Percentiles rank a stretch among this genome's conserved stretches.
Conservation (phyloP, 1,284 basidiomycete genomes). For the Tremellales sp. region DNA sequence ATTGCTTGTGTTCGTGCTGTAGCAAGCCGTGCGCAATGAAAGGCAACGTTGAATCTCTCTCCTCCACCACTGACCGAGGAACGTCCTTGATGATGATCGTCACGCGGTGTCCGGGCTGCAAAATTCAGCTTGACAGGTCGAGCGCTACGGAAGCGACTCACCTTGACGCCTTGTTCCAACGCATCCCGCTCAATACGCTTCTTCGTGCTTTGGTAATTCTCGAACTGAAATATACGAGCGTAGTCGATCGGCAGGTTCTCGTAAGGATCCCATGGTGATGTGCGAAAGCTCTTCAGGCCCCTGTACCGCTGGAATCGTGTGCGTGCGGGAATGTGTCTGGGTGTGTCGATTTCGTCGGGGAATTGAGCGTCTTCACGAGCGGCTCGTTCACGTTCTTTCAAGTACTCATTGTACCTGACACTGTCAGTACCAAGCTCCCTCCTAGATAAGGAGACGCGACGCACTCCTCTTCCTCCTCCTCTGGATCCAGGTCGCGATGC, state of each 20-base stretch:
- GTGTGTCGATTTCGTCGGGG: conserved; percentile 98
- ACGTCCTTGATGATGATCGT: conserved; percentile 69
- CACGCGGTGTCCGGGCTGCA: conserved; percentile 73
- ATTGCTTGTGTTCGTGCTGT: conserved; percentile 94
- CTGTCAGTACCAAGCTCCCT: neutral
- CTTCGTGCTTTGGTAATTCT: conserved; percentile 85
- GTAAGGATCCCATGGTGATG: conserved; percentile 95
- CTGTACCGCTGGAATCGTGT: conserved; percentile 90
- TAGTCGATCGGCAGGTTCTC: conserved; percentile 95
- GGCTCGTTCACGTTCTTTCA: conserved; percentile 53
- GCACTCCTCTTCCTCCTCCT: conserved; percentile 79
- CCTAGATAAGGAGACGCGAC: conserved; percentile 33
- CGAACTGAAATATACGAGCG: conserved; percentile 93
- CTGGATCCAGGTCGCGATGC: conserved; percentile 55
- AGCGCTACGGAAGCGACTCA: conserved; percentile 46
- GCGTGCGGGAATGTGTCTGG: conserved; percentile 75
- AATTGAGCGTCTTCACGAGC: conserved; percentile 78
- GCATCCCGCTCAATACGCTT: conserved; percentile 65
- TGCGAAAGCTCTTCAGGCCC: conserved; percentile 86
- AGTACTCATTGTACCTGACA: conserved; percentile 64
- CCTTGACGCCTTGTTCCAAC: conserved; percentile 65
- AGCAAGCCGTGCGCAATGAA: conserved; percentile 78
- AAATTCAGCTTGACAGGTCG: conserved; percentile 1
- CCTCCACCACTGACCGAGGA: conserved; percentile 54
- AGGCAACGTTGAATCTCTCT: conserved; percentile 51